phyloP scores from a whole-genome alignment of 768 basidiomycete species.

The Russula brevipes region DNA sequence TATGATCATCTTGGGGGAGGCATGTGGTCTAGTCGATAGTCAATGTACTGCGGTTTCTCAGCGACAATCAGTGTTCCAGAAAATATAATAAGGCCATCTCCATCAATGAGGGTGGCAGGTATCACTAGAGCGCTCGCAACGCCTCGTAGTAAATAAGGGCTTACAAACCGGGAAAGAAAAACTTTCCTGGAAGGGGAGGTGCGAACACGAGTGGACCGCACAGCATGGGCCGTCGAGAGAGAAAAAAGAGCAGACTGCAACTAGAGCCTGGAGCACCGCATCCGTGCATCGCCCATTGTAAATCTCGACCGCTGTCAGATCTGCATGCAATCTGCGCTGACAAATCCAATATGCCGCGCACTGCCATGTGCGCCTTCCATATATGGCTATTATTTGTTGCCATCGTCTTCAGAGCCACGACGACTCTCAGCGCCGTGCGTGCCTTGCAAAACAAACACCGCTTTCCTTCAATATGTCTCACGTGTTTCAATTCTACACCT shows the following conservation, averaged over 20 bases:
- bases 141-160: neutral
- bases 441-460: conserved; percentile 4
- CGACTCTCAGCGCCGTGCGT: no score
- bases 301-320: no score
- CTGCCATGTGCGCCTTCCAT: no score
- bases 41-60: neutral
- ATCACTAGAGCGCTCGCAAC: conserved; percentile 5
- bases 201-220: neutral
- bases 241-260: neutral
- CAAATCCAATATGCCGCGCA: no score
- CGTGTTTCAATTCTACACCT: conserved; percentile 11
- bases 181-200: neutral
- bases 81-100: neutral
- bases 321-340: no score
- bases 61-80: neutral
- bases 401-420: no score
- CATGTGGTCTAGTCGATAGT: no score
- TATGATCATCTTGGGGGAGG: neutral
- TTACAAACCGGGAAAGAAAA: neutral
- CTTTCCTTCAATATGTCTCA: neutral
- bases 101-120: neutral
- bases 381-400: no score
- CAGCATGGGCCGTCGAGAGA: neutral
- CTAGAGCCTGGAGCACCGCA: neutral
- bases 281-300: no score